These are phyloP conservation scores for Agrocybe pediades DNA, from an alignment of 768 basidiomycete species.

Conservation along the genomic window DNA sequence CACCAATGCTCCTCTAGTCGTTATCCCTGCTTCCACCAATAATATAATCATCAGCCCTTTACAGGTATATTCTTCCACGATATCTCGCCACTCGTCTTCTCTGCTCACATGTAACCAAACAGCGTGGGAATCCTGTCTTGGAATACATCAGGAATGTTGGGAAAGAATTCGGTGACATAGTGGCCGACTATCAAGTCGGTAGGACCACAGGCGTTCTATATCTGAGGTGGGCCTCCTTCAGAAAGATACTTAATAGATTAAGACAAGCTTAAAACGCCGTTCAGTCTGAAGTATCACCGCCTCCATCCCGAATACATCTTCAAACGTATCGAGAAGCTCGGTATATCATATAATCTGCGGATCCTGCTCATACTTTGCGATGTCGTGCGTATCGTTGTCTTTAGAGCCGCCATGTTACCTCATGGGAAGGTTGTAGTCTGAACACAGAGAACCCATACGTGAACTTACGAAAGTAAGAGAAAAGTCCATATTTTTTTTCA, in stretches of 20 bases:
- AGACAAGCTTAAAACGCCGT: not conserved
- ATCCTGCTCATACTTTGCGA: constrained; percentile 91
- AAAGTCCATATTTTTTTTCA: constrained; percentile 5
- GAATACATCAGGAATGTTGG: constrained; percentile 85
- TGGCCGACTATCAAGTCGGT: constrained; percentile 95
- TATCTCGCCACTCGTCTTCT: not conserved
- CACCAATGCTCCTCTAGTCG: constrained; percentile 49
- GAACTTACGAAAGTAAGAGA: constrained; percentile 84
- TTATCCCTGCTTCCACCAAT: constrained; percentile 65
- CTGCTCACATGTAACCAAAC: constrained; percentile 2
- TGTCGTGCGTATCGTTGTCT: constrained; percentile 59
- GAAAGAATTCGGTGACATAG: constrained; percentile 94
- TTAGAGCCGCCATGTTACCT: not conserved
- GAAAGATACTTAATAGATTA: not conserved
- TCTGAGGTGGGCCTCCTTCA: constrained; percentile 61
- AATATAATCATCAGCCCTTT: constrained; percentile 64
- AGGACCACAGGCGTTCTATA: constrained; percentile 90
- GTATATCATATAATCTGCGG: constrained; percentile 77
- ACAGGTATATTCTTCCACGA: constrained; percentile 46
- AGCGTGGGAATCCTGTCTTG: constrained; percentile 91
- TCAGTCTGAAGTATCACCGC: constrained; percentile 89
- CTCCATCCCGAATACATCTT: constrained; percentile 98
- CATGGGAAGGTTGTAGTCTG: constrained; percentile 50
- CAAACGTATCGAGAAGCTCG: constrained; percentile 85
- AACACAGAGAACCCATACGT: constrained; percentile 89